Evolutionary conservation across 2,329 filamentous ascomycete species (phyloP).

Genomic region (Sporothrix pseudoabietina): DNA sequence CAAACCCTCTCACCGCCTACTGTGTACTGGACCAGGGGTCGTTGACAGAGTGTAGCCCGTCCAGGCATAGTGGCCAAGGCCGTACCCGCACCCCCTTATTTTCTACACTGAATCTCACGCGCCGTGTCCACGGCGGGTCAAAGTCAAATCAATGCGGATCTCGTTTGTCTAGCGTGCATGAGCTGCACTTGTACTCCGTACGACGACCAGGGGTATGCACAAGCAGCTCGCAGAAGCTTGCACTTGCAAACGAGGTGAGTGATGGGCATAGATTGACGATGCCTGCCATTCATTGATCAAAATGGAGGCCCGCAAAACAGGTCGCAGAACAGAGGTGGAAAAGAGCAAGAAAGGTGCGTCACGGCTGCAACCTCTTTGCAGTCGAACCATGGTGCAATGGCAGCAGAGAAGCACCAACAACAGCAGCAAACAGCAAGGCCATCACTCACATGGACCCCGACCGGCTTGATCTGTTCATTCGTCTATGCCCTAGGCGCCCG

Average conservation of each 20-base stretch:
- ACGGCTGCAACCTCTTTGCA: conserved; percentile 9
- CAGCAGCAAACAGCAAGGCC: background rate
- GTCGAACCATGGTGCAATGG: background rate
- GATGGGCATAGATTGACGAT: background rate
- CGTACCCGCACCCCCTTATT: conserved; percentile 21
- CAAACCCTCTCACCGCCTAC: background rate
- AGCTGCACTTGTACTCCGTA: conserved; percentile 1
- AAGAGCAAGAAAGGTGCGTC: background rate
- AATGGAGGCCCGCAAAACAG: background rate
- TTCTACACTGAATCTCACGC: background rate
- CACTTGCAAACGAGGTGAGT: background rate
- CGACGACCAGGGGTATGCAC: background rate
- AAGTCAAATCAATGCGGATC: conserved; percentile 2
- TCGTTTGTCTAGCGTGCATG: conserved; percentile 1
- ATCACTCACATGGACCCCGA: background rate
- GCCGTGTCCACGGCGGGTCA: background rate
- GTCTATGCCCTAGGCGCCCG: conserved; percentile 5
- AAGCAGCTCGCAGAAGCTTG: background rate
- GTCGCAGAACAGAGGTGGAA: background rate
- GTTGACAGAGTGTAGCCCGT: background rate
- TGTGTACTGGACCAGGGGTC: background rate
- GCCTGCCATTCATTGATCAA: background rate
- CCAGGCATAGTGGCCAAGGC: conserved; percentile 23
- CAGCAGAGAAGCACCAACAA: background rate
- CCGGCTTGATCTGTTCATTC: background rate